Evolutionary conservation across 495 filamentous ascomycete genomes (phyloP).

Genomic region (Neurospora terricola): DNA sequence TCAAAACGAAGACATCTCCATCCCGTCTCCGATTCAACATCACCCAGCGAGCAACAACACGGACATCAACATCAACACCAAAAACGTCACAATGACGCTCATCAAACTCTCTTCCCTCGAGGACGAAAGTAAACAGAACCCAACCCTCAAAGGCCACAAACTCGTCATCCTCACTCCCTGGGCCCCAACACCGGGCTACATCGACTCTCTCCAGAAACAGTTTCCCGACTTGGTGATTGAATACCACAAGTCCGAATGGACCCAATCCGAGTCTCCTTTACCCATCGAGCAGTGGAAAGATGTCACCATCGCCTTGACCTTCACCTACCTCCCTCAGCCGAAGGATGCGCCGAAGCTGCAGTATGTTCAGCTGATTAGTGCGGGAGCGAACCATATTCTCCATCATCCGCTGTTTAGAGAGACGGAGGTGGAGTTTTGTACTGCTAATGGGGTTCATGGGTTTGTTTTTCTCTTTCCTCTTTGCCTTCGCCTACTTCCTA

Average conservation of each 20-base stretch:
- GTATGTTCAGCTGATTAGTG: slow-evolving; percentile 64
- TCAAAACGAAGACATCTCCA: neutral
- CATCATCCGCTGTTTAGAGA: slow-evolving; percentile 53
- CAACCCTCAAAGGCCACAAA: slow-evolving; percentile 33
- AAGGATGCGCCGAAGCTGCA: slow-evolving; percentile 48
- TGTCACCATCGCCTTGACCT: slow-evolving; percentile 56
- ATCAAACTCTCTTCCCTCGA: neutral
- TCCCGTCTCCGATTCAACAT: neutral
- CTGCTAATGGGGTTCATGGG: slow-evolving; percentile 67
- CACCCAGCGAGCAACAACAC: neutral
- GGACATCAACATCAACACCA: neutral
- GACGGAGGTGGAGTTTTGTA: slow-evolving; percentile 55
- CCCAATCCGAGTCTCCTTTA: neutral
- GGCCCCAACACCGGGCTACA: slow-evolving; percentile 26
- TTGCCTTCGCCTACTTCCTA: too few species aligned
- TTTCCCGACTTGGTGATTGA: slow-evolving; percentile 44
- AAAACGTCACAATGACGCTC: neutral
- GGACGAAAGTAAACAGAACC: slow-evolving; percentile 12
- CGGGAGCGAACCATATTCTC: slow-evolving; percentile 61
- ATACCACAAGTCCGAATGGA: slow-evolving; percentile 6
- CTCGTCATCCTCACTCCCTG: slow-evolving; percentile 39
- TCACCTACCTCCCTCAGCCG: slow-evolving; percentile 36
- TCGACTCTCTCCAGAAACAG: slow-evolving; percentile 33
- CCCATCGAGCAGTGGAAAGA: slow-evolving; percentile 42
- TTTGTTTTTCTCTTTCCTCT: slow-evolving; percentile 6